Conservation (phyloP, 2,329 filamentous ascomycete genomes). For the Claviceps sorghi region DNA sequence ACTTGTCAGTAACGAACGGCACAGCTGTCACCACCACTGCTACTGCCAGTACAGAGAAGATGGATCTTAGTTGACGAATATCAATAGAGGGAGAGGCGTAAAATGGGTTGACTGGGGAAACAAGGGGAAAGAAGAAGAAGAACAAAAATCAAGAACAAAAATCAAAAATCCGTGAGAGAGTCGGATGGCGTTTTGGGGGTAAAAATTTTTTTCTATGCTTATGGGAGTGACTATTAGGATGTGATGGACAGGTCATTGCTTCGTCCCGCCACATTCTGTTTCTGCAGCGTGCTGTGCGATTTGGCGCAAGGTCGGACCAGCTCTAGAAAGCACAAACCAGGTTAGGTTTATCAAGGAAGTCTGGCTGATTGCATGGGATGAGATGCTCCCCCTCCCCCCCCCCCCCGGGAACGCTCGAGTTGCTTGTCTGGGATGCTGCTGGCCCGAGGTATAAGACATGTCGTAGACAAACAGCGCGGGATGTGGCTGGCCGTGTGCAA, state of each 20-base stretch:
- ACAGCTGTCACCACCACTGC: constrained; percentile 17
- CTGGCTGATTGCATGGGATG: background rate
- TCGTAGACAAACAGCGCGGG: background rate
- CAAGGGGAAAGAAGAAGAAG: background rate
- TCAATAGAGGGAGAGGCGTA: background rate
- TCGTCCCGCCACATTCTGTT: background rate
- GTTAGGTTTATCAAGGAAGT: background rate
- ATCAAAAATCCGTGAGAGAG: constrained; percentile 5
- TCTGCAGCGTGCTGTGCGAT: constrained; percentile 8
- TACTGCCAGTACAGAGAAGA: constrained; percentile 18
- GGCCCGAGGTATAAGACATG: background rate
- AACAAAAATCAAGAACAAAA: too few species aligned
- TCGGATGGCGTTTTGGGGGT: constrained; percentile 16
- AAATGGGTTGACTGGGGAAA: background rate
- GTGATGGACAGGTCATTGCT: background rate
- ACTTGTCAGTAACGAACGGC: constrained; percentile 38
- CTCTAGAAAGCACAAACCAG: background rate
- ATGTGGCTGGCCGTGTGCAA: background rate
- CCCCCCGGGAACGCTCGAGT: background rate
- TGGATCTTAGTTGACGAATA: constrained; percentile 28
- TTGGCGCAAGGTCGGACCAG: constrained; percentile 11
- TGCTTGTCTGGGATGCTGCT: background rate
- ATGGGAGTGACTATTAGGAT: background rate
- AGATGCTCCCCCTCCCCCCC: too few species aligned
- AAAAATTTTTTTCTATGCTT: background rate